Evolutionary conservation across 1,284 basidiomycete genomes (phyloP).

Genomic region (Lignosus rhinocerotis): DNA sequence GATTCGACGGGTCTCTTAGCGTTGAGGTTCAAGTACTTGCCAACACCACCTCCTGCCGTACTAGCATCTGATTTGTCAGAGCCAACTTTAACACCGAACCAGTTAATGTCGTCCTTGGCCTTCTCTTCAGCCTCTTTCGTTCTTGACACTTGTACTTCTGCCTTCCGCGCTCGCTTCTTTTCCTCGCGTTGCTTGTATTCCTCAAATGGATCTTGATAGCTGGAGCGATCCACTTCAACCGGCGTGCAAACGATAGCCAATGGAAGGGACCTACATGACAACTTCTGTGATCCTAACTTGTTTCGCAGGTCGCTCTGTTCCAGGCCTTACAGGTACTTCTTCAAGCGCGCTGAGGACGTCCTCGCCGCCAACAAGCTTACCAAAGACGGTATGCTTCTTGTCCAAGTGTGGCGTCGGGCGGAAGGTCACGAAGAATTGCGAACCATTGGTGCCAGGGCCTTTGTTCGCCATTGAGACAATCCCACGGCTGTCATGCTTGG

Average conservation of each 20-base stretch:
- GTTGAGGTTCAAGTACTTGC: slow-evolving; percentile 62
- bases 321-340: slow-evolving; percentile 75
- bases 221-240: slow-evolving; percentile 28
- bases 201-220: slow-evolving; percentile 85
- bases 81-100: slow-evolving; percentile 82
- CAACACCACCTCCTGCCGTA: slow-evolving; percentile 42
- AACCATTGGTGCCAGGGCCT: slow-evolving; percentile 84
- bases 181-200: slow-evolving; percentile 77
- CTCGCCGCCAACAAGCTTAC: slow-evolving; percentile 93
- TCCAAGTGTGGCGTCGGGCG: slow-evolving; percentile 76
- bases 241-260: too few species aligned
- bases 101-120: slow-evolving; percentile 66
- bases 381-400: slow-evolving; percentile 94
- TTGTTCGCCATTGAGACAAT: slow-evolving; percentile 91
- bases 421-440: slow-evolving; percentile 93
- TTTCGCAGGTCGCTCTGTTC: slow-evolving; percentile 85
- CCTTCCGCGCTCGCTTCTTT: slow-evolving; percentile 71
- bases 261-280: slow-evolving; percentile 57
- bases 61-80: slow-evolving; percentile 34
- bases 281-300: slow-evolving; percentile 79
- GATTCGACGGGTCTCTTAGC: slow-evolving; percentile 47
- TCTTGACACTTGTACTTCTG: slow-evolving; percentile 27
- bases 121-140: slow-evolving; percentile 46
- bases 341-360: slow-evolving; percentile 88
- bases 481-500: slow-evolving; percentile 82